Percentiles rank a stretch among this genome's conserved stretches.
Conservation (phyloP, 1,139 yeast genomes). For the Yamadazyma kanchanaburiensis region DNA sequence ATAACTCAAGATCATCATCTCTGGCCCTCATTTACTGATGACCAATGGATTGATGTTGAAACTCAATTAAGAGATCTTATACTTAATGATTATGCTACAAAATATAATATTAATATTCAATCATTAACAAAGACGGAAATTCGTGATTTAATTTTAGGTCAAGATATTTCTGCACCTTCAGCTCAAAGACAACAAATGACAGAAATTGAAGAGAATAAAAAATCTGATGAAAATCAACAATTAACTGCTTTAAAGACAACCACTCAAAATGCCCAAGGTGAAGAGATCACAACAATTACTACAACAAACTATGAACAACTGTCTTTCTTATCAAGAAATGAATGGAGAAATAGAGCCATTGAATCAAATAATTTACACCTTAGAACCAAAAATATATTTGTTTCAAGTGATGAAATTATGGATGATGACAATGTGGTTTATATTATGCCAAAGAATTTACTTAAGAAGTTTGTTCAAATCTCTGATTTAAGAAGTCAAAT, state of each 20-base stretch:
- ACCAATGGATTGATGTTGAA: slow-evolving; percentile 92
- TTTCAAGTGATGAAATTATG: slow-evolving; percentile 51
- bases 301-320: slow-evolving; percentile 87
- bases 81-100: slow-evolving; percentile 78
- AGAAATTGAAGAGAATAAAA: slow-evolving; percentile 57
- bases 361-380: slow-evolving; percentile 70
- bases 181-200: slow-evolving; percentile 74
- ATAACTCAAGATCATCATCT: slow-evolving; percentile 75
- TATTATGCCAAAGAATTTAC: slow-evolving; percentile 76
- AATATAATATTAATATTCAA: slow-evolving; percentile 80
- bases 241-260: slow-evolving; percentile 79
- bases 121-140: slow-evolving; percentile 92
- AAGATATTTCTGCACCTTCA: slow-evolving; percentile 89
- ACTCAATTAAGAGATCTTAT: slow-evolving; percentile 84
- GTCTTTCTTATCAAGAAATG: slow-evolving; percentile 77
- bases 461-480: slow-evolving; percentile 74
- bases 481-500: slow-evolving; percentile 82
- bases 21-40: slow-evolving; percentile 89
- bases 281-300: slow-evolving; percentile 90
- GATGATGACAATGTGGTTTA: slow-evolving; percentile 55
- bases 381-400: slow-evolving; percentile 74
- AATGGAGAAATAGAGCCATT: slow-evolving; percentile 89
- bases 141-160: slow-evolving; percentile 91
- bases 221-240: slow-evolving; percentile 31
- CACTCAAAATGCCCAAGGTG: slow-evolving; percentile 92